These are phyloP conservation scores for Polyplosphaeria fusca DNA, from an alignment of 495 filamentous ascomycete species.

Conservation along the genomic window DNA sequence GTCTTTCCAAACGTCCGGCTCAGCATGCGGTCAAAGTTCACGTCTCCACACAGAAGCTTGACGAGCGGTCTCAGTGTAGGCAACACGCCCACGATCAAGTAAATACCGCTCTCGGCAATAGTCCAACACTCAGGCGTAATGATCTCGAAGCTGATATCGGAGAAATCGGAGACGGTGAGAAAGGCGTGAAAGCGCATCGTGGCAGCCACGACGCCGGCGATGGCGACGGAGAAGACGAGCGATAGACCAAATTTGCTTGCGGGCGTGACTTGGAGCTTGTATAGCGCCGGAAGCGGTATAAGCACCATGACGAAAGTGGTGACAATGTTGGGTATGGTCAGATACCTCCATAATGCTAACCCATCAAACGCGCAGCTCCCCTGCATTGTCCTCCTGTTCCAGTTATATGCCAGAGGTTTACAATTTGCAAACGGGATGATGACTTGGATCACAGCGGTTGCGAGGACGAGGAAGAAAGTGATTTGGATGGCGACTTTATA, in stretches of 20 bases:
- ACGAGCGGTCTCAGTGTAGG: slow-evolving; percentile 15
- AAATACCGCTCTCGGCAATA: slow-evolving; percentile 17
- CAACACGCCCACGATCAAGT: slow-evolving; percentile 18
- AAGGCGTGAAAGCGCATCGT: slow-evolving; percentile 19
- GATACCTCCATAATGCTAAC: slow-evolving; percentile 10
- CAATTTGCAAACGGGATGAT: slow-evolving; percentile 23
- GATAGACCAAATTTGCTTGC: slow-evolving; percentile 5
- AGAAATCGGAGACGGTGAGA: slow-evolving; percentile 3
- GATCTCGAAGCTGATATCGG: slow-evolving; percentile 15
- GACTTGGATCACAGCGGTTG: slow-evolving; percentile 7
- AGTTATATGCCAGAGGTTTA: slow-evolving; percentile 10
- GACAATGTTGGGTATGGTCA: slow-evolving; percentile 14
- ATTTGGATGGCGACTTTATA: slow-evolving; percentile 1
- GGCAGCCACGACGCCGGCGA: slow-evolving; percentile 8
- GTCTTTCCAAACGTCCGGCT: slow-evolving; percentile 5
- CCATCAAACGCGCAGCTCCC: not conserved
- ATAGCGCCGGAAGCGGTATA: slow-evolving; percentile 13
- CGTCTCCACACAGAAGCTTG: slow-evolving; percentile 7
- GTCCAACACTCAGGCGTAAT: slow-evolving; percentile 21
- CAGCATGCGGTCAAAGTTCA: slow-evolving; percentile 2
- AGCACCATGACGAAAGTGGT: slow-evolving; percentile 13
- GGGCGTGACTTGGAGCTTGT: slow-evolving; percentile 1
- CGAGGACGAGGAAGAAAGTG: slow-evolving; percentile 16
- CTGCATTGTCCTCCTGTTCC: not conserved
- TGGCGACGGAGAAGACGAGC: slow-evolving; percentile 6